A percentile compares a stretch with the other conserved stretches of the same genome.
Conservation (phyloP, 148 eudicot species). For the Selenicereus undatus region DNA sequence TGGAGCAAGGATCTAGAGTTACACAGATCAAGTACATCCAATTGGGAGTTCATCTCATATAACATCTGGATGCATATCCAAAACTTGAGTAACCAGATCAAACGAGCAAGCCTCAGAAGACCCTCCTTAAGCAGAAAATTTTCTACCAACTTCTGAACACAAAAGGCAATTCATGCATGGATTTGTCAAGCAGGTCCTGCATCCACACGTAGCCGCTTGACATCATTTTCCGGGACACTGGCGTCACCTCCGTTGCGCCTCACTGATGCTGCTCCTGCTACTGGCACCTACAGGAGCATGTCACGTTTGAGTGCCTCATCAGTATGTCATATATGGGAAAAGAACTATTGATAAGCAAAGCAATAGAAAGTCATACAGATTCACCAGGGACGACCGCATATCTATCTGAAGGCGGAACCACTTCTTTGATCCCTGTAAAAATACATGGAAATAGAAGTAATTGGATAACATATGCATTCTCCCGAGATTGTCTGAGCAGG, state of each 20-base stretch:
- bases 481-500: background rate
- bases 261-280: background rate
- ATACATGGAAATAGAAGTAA: background rate
- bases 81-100: background rate
- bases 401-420: slow-evolving; percentile 54
- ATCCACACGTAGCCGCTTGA: slow-evolving; percentile 54
- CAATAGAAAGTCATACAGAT: slow-evolving; percentile 32
- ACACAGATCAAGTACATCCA: slow-evolving; percentile 9
- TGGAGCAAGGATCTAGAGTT: slow-evolving; percentile 10
- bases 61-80: slow-evolving; percentile 21
- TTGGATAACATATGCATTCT: background rate
- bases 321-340: background rate
- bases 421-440: slow-evolving; percentile 44
- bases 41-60: slow-evolving; percentile 8
- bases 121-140: background rate
- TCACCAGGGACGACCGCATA: slow-evolving; percentile 81
- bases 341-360: background rate
- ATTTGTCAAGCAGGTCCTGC: slow-evolving; percentile 5
- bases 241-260: slow-evolving; percentile 52
- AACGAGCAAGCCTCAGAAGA: background rate
- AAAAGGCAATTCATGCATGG: background rate
- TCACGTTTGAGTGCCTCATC: background rate
- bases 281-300: slow-evolving; percentile 26
- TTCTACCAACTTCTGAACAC: background rate
- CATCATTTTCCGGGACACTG: slow-evolving; percentile 83